Evolutionary conservation across 2,329 filamentous ascomycete genomes (phyloP), one percentile per base, ranked within the genome.

Genomic region (Cladosporium sp.): DNA sequence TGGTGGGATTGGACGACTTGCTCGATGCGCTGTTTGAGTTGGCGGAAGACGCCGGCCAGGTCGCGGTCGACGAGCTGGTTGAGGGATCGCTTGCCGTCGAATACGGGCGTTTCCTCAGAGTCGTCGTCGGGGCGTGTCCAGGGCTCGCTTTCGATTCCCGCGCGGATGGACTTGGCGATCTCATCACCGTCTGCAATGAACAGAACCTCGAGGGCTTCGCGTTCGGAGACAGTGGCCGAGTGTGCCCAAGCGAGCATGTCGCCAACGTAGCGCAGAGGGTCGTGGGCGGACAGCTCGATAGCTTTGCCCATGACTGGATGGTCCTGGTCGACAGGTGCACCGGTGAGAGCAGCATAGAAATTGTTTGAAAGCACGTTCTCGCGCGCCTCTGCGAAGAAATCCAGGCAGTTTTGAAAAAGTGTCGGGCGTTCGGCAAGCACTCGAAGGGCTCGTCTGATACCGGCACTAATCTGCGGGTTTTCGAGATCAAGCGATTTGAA

Each of bases 221-320:
- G 82, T 69, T 98, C 93, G 32, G 92, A 95, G 1, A 98, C 93
- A 0, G 92, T 86, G 2, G 91, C 87, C 0, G 93, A 95, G 68
- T 98, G 93, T 5, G 87, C 84, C 93, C 93, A 98, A 4, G 93
- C 93, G 11, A 98, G 79, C 91, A 98, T 98, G 66, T 98, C 93
- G 49, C 93, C 90, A 2, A 95, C 84, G 68, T 97, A 97, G 16
- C 93, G 83, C 22, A 97, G 73, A 1, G 89, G 85, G 64, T 98
- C 93, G 66, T 97, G 92, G 1, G 93, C 92, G 9, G 85, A 86
- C 61, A 97, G 82, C 66, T 98, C 92, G 58, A 98, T 98, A 0
- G 93, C 92, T 66, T 97, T 96, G 34, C 86, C 76, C 56, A 66
- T 60, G 8, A 66, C 59, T 5, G 65, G 63, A 49, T 66, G 63